Evolutionary conservation across 2,329 filamentous ascomycete species (phyloP).

Genomic region (Xylaria sp.): DNA sequence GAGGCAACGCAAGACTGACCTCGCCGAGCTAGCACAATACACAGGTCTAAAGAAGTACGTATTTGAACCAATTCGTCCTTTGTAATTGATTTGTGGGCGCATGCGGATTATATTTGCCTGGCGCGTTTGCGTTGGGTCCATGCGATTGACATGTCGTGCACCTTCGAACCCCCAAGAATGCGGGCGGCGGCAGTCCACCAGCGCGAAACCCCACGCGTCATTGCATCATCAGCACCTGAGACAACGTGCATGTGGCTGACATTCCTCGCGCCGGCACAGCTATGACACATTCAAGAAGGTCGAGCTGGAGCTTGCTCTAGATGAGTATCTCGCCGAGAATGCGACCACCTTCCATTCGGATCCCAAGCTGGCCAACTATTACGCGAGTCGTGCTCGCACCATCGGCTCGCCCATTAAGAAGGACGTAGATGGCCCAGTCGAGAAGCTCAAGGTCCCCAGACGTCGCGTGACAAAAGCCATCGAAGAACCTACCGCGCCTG

Average conservation of each 20-base stretch:
- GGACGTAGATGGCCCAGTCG: conserved; percentile 42
- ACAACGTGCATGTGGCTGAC: conserved; percentile 40
- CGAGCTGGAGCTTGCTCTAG: conserved; percentile 80
- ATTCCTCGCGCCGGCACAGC: conserved; percentile 56
- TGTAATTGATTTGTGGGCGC: conserved; percentile 2
- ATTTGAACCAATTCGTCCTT: conserved; percentile 26
- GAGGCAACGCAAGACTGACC: conserved; percentile 83
- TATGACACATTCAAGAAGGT: conserved; percentile 78
- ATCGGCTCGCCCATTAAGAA: conserved; percentile 63
- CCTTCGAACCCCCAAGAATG: conserved; percentile 25
- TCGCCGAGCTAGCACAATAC: conserved; percentile 76
- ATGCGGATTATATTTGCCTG: background rate
- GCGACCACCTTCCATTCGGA: conserved; percentile 71
- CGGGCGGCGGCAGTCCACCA: conserved; percentile 37
- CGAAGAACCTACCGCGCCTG: conserved; percentile 76
- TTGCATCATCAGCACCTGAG: conserved; percentile 35
- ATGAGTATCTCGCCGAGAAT: conserved; percentile 78
- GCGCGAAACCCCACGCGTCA: conserved; percentile 41
- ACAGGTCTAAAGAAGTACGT: conserved; percentile 79
- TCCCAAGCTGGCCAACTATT: conserved; percentile 77
- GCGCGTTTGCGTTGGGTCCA: background rate
- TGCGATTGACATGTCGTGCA: conserved; percentile 14
- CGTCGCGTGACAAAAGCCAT: conserved; percentile 54
- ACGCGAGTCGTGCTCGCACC: conserved; percentile 70
- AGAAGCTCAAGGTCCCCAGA: conserved; percentile 43